Conservation (phyloP, 2,329 filamentous ascomycete species). For the Emmonsiellopsis sp. region DNA sequence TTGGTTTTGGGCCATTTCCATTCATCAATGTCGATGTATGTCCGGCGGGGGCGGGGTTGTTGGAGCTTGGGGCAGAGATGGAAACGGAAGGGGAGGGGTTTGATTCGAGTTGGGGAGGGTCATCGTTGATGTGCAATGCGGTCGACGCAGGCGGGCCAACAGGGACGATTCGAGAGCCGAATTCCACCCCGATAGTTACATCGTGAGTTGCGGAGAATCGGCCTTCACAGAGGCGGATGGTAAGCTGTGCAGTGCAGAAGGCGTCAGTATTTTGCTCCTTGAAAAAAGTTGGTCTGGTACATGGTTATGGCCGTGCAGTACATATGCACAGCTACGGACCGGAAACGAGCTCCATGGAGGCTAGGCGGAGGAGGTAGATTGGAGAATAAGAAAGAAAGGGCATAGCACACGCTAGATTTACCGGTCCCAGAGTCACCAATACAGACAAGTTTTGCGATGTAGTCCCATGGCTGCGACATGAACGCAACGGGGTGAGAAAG, state of each 20-base stretch:
- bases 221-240: conserved; percentile 91
- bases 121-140: conserved; percentile 45
- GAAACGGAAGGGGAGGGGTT: conserved; percentile 2
- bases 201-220: conserved; percentile 92
- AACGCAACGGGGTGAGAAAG: conserved; percentile 15
- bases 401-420: conserved; percentile 61
- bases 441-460: conserved; percentile 97
- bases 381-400: not conserved
- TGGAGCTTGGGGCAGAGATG: conserved; percentile 3
- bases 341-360: no score
- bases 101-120: conserved; percentile 3
- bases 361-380: conserved; percentile 7
- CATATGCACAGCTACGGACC: no score
- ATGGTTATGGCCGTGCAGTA: no score
- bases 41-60: conserved; percentile 4
- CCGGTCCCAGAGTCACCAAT: conserved; percentile 95
- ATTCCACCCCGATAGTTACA: conserved; percentile 95
- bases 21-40: conserved; percentile 1
- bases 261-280: conserved; percentile 7
- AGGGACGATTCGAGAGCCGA: conserved; percentile 84
- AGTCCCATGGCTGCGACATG: conserved; percentile 71
- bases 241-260: conserved; percentile 49
- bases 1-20: conserved; percentile 10
- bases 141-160: conserved; percentile 73
- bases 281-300: no score